These are phyloP conservation scores for Acanthamoeba comandoni DNA, from an alignment of 208 protist species.

Conservation along the genomic window DNA sequence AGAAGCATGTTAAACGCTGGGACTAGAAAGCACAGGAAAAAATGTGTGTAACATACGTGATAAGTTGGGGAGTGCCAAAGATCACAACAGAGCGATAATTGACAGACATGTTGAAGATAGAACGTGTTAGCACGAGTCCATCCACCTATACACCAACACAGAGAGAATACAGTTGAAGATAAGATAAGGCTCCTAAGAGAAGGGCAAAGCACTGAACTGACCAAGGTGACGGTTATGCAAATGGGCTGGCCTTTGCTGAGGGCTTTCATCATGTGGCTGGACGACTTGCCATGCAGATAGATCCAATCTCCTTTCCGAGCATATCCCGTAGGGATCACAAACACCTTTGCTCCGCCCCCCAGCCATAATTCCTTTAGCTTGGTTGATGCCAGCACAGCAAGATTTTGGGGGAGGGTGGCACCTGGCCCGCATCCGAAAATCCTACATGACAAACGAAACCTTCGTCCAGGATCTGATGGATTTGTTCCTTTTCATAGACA, in stretches of 20 bases:
- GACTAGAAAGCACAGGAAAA: background rate
- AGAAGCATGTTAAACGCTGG: background rate
- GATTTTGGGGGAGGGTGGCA: background rate
- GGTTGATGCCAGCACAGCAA: no score
- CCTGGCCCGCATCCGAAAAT: conserved; percentile 26
- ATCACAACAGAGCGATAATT: conserved; percentile 63
- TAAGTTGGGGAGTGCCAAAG: conserved; percentile 50
- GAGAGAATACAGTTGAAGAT: no score
- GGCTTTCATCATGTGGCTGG: conserved; percentile 67
- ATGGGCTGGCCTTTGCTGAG: conserved; percentile 43
- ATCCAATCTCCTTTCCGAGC: conserved; percentile 34
- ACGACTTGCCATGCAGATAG: conserved; percentile 64
- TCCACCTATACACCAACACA: background rate
- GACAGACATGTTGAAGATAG: conserved; percentile 55
- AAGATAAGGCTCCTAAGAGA: no score
- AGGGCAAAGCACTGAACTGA: background rate
- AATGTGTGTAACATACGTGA: conserved; percentile 18
- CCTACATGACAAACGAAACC: conserved; percentile 59
- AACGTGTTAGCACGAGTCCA: conserved; percentile 33
- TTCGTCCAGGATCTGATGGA: conserved; percentile 31
- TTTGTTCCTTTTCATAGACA: conserved; percentile 49
- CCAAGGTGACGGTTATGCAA: conserved; percentile 62
- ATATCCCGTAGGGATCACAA: conserved; percentile 52
- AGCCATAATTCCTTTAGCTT: no score
- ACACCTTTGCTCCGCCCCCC: background rate